phyloP scores from a whole-genome alignment of 371 early-diverging fungal genomes.

The Saksenaea oblongispora region DNA sequence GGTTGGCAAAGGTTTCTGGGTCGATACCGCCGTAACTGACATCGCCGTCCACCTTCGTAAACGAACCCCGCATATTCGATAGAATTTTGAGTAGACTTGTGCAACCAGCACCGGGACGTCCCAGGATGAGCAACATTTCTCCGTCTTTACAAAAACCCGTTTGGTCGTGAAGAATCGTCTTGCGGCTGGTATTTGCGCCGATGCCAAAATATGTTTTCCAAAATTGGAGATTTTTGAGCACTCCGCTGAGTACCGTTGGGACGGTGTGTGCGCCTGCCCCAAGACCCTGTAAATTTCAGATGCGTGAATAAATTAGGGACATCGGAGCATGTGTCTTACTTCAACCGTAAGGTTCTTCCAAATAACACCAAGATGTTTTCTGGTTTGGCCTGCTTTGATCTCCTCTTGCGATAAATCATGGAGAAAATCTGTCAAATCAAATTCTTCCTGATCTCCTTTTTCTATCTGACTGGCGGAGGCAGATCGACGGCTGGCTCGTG shows the following conservation, averaged over 20 bases:
- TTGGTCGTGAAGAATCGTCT: slow-evolving; percentile 50
- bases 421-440: slow-evolving; percentile 37
- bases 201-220: slow-evolving; percentile 30
- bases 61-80: slow-evolving; percentile 62
- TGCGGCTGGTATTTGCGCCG: slow-evolving; percentile 7
- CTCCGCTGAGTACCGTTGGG: slow-evolving; percentile 22
- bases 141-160: slow-evolving; percentile 66
- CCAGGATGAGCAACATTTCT: slow-evolving; percentile 74
- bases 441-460: slow-evolving; percentile 26
- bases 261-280: slow-evolving; percentile 45
- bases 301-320: not conserved
- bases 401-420: slow-evolving; percentile 11
- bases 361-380: slow-evolving; percentile 47
- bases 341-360: slow-evolving; percentile 50
- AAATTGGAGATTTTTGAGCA: slow-evolving; percentile 19
- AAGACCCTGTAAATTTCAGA: slow-evolving; percentile 22
- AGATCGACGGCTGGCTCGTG: slow-evolving; percentile 29
- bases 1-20: slow-evolving; percentile 47
- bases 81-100: slow-evolving; percentile 67
- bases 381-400: slow-evolving; percentile 21
- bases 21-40: slow-evolving; percentile 64
- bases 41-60: slow-evolving; percentile 52
- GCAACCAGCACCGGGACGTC: slow-evolving; percentile 74
- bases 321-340: not conserved
- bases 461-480: slow-evolving; percentile 12